These are phyloP conservation scores for Porogramme epimiltina DNA, from an alignment of 1,284 basidiomycete species.

Conservation along the genomic window DNA sequence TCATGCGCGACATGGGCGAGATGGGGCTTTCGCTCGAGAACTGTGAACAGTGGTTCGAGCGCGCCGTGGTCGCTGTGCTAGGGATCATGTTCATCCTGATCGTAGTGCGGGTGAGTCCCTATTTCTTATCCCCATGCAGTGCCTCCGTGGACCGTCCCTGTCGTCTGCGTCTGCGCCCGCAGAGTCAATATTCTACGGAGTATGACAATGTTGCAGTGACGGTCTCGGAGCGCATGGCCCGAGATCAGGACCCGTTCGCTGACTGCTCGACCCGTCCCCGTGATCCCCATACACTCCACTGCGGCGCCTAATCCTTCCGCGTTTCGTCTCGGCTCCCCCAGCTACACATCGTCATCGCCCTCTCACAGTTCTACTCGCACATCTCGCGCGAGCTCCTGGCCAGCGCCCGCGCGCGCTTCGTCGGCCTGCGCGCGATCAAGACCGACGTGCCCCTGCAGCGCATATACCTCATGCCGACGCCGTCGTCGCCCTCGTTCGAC, in stretches of 20 bases:
- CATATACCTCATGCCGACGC: slow-evolving; percentile 56
- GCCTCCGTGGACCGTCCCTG: too few species aligned
- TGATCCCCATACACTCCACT: too few species aligned
- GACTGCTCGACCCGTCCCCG: background rate
- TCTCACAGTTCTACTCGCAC: slow-evolving; percentile 64
- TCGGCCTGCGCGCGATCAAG: slow-evolving; percentile 28
- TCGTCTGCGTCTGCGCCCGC: too few species aligned
- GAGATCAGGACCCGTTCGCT: background rate
- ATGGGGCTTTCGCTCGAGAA: slow-evolving; percentile 75
- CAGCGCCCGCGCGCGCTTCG: slow-evolving; percentile 21
- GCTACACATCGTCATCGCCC: slow-evolving; percentile 73
- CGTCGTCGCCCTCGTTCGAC: slow-evolving; percentile 22
- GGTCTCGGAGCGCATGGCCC: background rate
- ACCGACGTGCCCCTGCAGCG: slow-evolving; percentile 42
- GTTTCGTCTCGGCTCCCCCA: too few species aligned
- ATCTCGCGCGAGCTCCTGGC: slow-evolving; percentile 42
- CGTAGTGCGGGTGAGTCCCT: slow-evolving; percentile 58
- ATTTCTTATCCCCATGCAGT: background rate
- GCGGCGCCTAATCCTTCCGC: too few species aligned
- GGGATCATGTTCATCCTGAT: slow-evolving; percentile 61
- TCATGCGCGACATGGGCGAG: slow-evolving; percentile 70
- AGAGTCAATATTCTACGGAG: too few species aligned
- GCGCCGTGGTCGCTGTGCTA: slow-evolving; percentile 58
- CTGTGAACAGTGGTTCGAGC: slow-evolving; percentile 76
- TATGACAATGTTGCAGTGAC: background rate